These are phyloP conservation scores for Polysphondylium violaceum DNA, from an alignment of 78 protist species.

Conservation along the genomic window DNA sequence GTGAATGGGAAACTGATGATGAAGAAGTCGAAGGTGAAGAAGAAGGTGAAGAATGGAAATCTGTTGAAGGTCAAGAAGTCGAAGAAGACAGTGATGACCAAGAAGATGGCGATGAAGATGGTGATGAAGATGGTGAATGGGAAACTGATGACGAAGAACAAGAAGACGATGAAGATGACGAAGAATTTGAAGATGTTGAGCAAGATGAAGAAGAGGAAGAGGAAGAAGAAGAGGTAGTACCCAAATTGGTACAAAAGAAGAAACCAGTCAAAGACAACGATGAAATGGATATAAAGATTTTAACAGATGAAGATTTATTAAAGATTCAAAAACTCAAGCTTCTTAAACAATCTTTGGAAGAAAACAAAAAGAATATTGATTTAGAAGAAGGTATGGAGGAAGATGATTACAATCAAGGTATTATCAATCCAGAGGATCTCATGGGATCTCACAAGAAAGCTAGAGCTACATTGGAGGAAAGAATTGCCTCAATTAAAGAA, in stretches of 20 bases:
- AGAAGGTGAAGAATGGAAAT: constrained; percentile 29
- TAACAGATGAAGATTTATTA: constrained; percentile 43
- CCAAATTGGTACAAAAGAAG: constrained; percentile 10
- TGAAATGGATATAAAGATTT: constrained; percentile 30
- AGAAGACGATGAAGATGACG: constrained; percentile 30
- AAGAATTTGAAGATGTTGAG: not conserved
- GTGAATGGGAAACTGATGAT: not conserved
- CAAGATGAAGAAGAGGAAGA: constrained; percentile 26
- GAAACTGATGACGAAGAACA: constrained; percentile 47
- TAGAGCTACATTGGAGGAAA: constrained; percentile 20
- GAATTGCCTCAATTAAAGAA: constrained; percentile 23
- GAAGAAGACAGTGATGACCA: constrained; percentile 47
- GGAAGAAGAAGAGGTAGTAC: not conserved
- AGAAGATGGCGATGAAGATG: constrained; percentile 65
- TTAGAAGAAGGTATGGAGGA: constrained; percentile 11
- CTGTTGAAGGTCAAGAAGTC: too few relatives aligned
- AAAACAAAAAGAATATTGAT: constrained; percentile 8
- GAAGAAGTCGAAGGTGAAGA: constrained; percentile 26
- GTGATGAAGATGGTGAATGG: constrained; percentile 30
- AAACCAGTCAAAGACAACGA: constrained; percentile 14
- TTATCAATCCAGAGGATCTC: constrained; percentile 22
- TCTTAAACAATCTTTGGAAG: constrained; percentile 20
- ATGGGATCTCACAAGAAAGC: constrained; percentile 35
- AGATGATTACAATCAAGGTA: constrained; percentile 27
- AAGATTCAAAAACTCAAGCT: constrained; percentile 18